A percentile compares a stretch with the other conserved stretches of the same genome.
These are phyloP conservation scores for Colletotrichum tropicicola DNA, from an alignment of 2,329 filamentous ascomycete species.

Conservation along the genomic window DNA sequence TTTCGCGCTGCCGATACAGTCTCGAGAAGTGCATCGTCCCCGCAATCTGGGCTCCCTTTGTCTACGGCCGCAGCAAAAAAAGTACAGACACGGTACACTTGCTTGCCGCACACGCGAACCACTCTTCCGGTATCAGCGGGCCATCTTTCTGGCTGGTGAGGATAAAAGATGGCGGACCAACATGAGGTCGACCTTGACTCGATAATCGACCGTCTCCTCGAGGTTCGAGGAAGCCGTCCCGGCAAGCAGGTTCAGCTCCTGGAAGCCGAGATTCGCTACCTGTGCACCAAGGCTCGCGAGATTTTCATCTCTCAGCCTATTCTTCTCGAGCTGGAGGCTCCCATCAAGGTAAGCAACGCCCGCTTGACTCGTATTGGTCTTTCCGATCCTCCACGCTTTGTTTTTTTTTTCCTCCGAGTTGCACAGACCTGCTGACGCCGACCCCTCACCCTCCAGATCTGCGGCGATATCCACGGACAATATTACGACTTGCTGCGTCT, in stretches of 20 bases:
- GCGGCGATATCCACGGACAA: conserved; percentile 98
- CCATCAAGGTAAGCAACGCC: conserved; percentile 87
- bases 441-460: conserved; percentile 74
- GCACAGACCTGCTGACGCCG: conserved; percentile 30
- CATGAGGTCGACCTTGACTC: conserved; percentile 98
- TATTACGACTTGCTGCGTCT: conserved; percentile 98
- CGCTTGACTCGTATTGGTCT: conserved; percentile 18
- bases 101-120: conserved; percentile 25
- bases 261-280: conserved; percentile 94
- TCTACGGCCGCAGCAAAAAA: conserved; percentile 23
- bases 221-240: conserved; percentile 96
- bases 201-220: conserved; percentile 97
- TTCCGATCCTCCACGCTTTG: conserved; percentile 5
- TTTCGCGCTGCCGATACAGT: background rate
- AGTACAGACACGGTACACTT: conserved; percentile 9
- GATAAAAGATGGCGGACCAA: conserved; percentile 67
- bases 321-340: conserved; percentile 94
- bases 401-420: background rate
- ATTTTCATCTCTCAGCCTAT: conserved; percentile 99
- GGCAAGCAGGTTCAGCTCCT: conserved; percentile 98
- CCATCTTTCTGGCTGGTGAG: conserved; percentile 53
- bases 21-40: conserved; percentile 35
- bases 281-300: conserved; percentile 98
- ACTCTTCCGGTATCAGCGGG: conserved; percentile 43
- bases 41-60: conserved; percentile 29